A percentile compares a stretch with the other conserved stretches of the same genome.
Evolutionary conservation across 148 eudicot genomes (phyloP).

Genomic region (Rhododendron mucronatum): DNA sequence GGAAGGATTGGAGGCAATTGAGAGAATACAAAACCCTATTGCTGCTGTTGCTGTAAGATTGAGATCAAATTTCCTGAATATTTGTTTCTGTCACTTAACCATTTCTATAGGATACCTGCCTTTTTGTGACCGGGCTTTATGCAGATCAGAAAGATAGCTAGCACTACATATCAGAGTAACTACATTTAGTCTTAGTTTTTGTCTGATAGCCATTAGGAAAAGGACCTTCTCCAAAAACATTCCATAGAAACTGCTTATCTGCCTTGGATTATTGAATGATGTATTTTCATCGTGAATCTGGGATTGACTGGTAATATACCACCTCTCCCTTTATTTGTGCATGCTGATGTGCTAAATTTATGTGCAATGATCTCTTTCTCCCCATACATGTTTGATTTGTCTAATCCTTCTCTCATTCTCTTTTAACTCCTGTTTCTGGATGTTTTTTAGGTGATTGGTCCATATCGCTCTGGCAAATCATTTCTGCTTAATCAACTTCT

Average conservation of each 20-base stretch:
- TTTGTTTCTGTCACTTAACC: constrained; percentile 1
- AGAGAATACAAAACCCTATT: constrained; percentile 70
- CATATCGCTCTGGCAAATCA: constrained; percentile 96
- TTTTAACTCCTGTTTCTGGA: constrained; percentile 11
- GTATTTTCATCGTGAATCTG: background rate
- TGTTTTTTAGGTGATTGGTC: constrained; percentile 76
- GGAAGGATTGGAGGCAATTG: constrained; percentile 88
- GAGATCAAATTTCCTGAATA: background rate
- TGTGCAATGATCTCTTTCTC: background rate
- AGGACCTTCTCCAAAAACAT: background rate
- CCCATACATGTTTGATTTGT: background rate
- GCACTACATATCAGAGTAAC: background rate
- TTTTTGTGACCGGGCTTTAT: background rate
- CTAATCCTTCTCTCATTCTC: background rate
- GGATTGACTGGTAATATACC: background rate
- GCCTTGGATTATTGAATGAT: background rate
- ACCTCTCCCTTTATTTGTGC: background rate
- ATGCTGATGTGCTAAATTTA: background rate
- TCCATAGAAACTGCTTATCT: background rate
- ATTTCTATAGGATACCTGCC: background rate
- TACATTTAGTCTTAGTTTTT: background rate
- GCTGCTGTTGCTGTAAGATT: constrained; percentile 94
- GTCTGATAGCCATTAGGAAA: background rate
- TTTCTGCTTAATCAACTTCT: constrained; percentile 96
- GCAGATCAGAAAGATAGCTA: background rate